A percentile compares a stretch with the other conserved stretches of the same genome.
These are phyloP conservation scores for Pyrenophora tritici-repentis DNA, from an alignment of 2,329 filamentous ascomycete species.

Conservation along the genomic window DNA sequence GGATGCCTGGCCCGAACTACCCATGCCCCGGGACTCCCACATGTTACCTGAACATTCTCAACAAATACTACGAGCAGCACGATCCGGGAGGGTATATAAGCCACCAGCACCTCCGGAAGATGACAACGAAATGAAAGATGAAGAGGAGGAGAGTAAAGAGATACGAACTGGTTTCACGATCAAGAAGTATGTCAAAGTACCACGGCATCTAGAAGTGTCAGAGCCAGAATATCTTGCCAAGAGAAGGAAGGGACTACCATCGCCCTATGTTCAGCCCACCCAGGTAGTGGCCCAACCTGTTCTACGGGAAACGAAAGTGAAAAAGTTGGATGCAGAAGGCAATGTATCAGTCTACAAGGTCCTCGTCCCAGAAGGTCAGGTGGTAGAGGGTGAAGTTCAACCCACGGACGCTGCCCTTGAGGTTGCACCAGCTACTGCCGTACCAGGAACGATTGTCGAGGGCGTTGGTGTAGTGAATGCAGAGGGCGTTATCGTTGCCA, in stretches of 20 bases:
- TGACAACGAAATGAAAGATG: slow-evolving; percentile 57
- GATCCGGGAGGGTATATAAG: slow-evolving; percentile 78
- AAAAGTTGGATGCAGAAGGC: slow-evolving; percentile 74
- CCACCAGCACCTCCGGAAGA: slow-evolving; percentile 70
- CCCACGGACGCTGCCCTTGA: slow-evolving; percentile 56
- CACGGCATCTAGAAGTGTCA: slow-evolving; percentile 61
- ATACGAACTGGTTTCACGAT: slow-evolving; percentile 59
- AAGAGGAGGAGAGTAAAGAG: slow-evolving; percentile 51
- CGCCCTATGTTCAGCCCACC: slow-evolving; percentile 38
- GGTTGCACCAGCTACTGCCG: slow-evolving; percentile 53
- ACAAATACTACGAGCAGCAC: slow-evolving; percentile 78
- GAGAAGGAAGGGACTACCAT: slow-evolving; percentile 63
- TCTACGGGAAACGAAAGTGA: slow-evolving; percentile 80
- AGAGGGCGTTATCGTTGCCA: slow-evolving; percentile 63
- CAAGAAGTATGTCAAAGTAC: slow-evolving; percentile 63
- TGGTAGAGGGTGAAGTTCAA: slow-evolving; percentile 80
- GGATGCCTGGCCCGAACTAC: slow-evolving; percentile 76
- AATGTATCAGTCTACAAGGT: slow-evolving; percentile 85
- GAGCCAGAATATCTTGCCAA: slow-evolving; percentile 68
- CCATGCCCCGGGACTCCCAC: slow-evolving; percentile 86
- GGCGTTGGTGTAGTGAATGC: slow-evolving; percentile 64
- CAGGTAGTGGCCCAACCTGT: slow-evolving; percentile 27
- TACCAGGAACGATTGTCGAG: slow-evolving; percentile 65
- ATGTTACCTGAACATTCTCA: slow-evolving; percentile 79
- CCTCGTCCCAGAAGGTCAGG: slow-evolving; percentile 77